Base-by-base conservation (phyloP, 192 early-diverging fungal species). In the Backusella australiensis region DNA sequence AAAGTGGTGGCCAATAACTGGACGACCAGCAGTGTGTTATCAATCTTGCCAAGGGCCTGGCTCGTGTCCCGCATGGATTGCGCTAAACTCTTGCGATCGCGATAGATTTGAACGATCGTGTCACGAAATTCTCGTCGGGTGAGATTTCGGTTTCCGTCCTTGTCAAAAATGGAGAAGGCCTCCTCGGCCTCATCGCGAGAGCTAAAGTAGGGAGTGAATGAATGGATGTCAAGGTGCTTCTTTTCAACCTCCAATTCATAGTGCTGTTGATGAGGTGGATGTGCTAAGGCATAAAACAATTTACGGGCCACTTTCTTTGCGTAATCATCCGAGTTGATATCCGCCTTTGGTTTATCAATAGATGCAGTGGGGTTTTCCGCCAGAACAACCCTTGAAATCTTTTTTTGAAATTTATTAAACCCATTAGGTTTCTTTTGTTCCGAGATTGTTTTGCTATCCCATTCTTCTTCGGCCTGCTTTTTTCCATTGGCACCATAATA, bases 161-260 rank as follows among this genome's bases (percentile, higher is more conserved):
- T 91, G 85, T 97, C 96, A 82, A 97, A 95, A 35, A 95, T 83
- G 14, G 81, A 83, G 85, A 97, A 97, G 19, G 96, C 96, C 73
- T 90, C 89, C 49, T 89, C 83, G 2, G 95, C 92, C 12, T 91
- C 89, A 6, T 90, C 86, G 38, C 90, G 81, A 46, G 84, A 88
- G 15, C 88, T 84, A 75, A 97, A 97, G 69, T 91, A 96, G 1
- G 91, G 91, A 59, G 84, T 78, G 81, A 96, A 94, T 66, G 93
- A 89, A 23, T 88, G 85, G 0, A 94, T 84, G 0, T 88, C 80
- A 34, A 94, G 77, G 38, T 90, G 86, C 73, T 90, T 86, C 46
- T 87, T 82, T 12, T 46, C 46, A 29, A 19, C 7, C 3, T 69
- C 69, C 12, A 44, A 9, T 12, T 32, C 75, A 35, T 41, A 35